Base-by-base conservation (phyloP, 352 stramenopile species). In the Globisporangium canariense region DNA sequence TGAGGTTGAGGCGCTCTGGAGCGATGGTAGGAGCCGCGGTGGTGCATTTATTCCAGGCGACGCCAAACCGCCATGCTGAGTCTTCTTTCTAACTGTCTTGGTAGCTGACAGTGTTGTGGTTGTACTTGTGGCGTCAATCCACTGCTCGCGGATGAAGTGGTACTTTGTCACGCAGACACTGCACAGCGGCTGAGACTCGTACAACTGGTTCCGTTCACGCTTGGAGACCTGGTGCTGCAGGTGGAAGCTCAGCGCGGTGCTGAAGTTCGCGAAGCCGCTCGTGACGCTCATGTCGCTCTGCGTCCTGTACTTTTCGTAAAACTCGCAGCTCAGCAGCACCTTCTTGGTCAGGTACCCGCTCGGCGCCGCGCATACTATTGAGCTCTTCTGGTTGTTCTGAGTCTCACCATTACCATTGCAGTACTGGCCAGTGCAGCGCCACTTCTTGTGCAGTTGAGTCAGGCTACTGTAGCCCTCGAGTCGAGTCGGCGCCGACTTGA, bases 321-420 rank as follows among this genome's bases (percentile, higher is more conserved):
- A 91, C 34, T 88, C 78, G 51, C 81, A 91, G 65, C 78, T 88
- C 34, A 84, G 69, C 22, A 89, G 8, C 34, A 88, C 71, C 50
- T 89, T 90, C 53, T 86, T 88, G n/a, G 75, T 88, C 11, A 89
- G 57, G 64, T 74, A 84, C 1, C 76, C 79, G 2, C 77, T 76
- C 22, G 81, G 71, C 41, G 75, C 30, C 20, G 47, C 9, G 4
- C 22, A 28, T 1, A 28, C 46, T 50, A 45, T 7, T 3, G 62
- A 71, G 8, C 51, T 36, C 20, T 66, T 62, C 38, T 60, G 9
- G 16, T 28, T 47, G 50, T 41, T n/a, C 30, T 38, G 9, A 20
- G 14, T 8, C 3, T 25, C 20, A 10, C 8, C 30, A 57, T 22
- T 10, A 18, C n/a, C 60, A 4, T 9, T 40, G 47, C 77, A 86